Conservation (phyloP, 768 basidiomycete species). For the Amanita polypyramis region DNA sequence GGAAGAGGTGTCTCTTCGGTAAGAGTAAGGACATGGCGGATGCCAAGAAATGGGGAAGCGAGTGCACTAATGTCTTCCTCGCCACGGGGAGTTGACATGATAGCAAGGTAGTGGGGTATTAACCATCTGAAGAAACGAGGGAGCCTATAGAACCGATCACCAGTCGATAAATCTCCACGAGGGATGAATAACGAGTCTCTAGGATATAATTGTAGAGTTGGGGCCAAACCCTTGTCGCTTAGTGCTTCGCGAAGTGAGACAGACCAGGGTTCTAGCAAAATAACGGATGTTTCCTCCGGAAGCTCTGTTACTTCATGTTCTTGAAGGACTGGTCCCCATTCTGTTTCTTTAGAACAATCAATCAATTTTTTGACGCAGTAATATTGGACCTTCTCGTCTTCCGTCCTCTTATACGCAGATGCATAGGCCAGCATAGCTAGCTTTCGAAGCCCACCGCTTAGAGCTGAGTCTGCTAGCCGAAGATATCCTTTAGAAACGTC, state of each 20-base stretch:
- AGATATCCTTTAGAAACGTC: conserved; percentile 36
- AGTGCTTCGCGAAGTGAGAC: conserved; percentile 21
- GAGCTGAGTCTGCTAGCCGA: conserved; percentile 36
- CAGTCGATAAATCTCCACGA: background rate
- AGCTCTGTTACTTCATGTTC: conserved; percentile 31
- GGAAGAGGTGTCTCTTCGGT: conserved; percentile 46
- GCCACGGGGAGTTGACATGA: conserved; percentile 48
- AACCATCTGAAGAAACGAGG: conserved; percentile 59
- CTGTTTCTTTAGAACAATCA: conserved; percentile 35
- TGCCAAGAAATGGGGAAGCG: conserved; percentile 34
- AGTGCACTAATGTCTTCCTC: conserved; percentile 40
- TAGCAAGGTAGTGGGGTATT: conserved; percentile 43
- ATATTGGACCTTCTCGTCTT: conserved; percentile 23
- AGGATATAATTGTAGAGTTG: conserved; percentile 30
- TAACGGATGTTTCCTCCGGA: conserved; percentile 18
- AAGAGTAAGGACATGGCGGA: conserved; percentile 47
- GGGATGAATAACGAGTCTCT: conserved; percentile 32
- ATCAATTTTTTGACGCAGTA: conserved; percentile 38
- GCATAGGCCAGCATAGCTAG: conserved; percentile 47
- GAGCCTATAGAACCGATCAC: conserved; percentile 24
- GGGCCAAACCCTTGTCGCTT: conserved; percentile 20
- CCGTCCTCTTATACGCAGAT: conserved; percentile 29
- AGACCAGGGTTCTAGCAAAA: conserved; percentile 34
- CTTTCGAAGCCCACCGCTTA: conserved; percentile 25
- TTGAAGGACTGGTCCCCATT: conserved; percentile 39